phyloP scores from a whole-genome alignment of 768 basidiomycete species.

The Russula earlei region DNA sequence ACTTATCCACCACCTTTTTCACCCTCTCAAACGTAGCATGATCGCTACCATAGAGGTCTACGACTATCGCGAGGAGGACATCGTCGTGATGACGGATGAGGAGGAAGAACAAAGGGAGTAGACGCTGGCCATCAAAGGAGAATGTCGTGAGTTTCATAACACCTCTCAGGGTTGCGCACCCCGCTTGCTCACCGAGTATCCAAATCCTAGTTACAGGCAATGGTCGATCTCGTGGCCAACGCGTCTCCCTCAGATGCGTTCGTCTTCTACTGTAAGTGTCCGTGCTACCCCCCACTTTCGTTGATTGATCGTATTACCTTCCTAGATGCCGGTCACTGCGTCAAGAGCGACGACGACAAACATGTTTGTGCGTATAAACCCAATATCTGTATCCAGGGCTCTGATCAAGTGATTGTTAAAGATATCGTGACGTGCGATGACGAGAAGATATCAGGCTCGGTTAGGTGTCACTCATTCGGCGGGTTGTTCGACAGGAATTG shows the following conservation, averaged over 20 bases:
- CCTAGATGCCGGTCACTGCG: conserved; percentile 3
- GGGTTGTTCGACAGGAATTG: not conserved
- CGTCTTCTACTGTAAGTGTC: conserved; percentile 18
- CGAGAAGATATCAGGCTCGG: conserved; percentile 14
- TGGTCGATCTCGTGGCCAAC: conserved; percentile 9
- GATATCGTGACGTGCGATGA: conserved; percentile 11
- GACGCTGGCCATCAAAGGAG: conserved; percentile 8
- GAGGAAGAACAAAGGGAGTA: not conserved
- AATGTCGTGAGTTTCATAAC: conserved; percentile 12
- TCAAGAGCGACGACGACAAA: not conserved
- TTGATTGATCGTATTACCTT: not conserved
- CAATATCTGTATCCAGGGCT: not conserved
- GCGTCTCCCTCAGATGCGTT: conserved; percentile 15
- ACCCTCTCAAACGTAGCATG: not conserved
- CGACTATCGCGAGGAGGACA: conserved; percentile 1
- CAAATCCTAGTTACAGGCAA: conserved; percentile 8
- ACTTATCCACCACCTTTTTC: not conserved
- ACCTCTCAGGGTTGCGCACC: not conserved
- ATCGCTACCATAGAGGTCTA: not conserved
- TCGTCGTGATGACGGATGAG: conserved; percentile 17
- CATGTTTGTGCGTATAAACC: not conserved
- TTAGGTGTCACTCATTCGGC: not conserved
- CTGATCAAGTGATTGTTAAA: not conserved
- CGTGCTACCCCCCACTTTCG: not conserved
- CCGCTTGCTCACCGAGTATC: not conserved